phyloP scores from a whole-genome alignment of 192 early-diverging fungal genomes.

The Entrophospora sp. region DNA sequence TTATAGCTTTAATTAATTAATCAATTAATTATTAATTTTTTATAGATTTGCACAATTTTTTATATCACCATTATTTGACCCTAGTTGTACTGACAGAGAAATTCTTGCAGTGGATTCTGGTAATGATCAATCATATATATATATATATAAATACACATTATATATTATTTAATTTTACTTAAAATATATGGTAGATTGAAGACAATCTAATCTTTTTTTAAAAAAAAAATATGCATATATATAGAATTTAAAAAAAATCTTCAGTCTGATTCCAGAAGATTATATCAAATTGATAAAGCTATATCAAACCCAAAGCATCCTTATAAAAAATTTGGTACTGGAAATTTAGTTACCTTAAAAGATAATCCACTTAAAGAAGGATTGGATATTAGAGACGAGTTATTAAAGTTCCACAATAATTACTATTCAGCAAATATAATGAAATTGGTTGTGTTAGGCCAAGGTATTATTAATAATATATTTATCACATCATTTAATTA shows the following conservation, averaged over 20 bases:
- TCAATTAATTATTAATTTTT: background rate
- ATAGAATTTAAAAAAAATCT: conserved; percentile 89
- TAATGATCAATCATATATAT: conserved; percentile 13
- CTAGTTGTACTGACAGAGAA: conserved; percentile 87
- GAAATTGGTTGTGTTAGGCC: conserved; percentile 82
- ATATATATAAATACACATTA: background rate
- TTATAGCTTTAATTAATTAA: background rate
- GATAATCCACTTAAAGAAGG: conserved; percentile 55
- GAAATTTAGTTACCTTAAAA: conserved; percentile 77
- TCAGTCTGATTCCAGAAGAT: conserved; percentile 84
- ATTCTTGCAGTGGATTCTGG: conserved; percentile 89
- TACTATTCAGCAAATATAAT: conserved; percentile 96
- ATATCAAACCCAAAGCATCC: conserved; percentile 72
- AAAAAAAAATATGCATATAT: background rate
- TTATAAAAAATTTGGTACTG: conserved; percentile 85
- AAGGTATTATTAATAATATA: conserved; percentile 32
- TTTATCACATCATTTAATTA: background rate
- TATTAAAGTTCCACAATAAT: conserved; percentile 79
- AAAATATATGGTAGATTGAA: too few species aligned
- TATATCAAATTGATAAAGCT: conserved; percentile 80
- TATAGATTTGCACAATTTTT: conserved; percentile 85
- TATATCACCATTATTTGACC: conserved; percentile 79
- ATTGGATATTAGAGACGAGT: conserved; percentile 71
- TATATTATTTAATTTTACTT: background rate
- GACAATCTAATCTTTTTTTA: too few species aligned